Base-by-base conservation (phyloP, 2,329 filamentous ascomycete species). In the Fusarium avenaceum region DNA sequence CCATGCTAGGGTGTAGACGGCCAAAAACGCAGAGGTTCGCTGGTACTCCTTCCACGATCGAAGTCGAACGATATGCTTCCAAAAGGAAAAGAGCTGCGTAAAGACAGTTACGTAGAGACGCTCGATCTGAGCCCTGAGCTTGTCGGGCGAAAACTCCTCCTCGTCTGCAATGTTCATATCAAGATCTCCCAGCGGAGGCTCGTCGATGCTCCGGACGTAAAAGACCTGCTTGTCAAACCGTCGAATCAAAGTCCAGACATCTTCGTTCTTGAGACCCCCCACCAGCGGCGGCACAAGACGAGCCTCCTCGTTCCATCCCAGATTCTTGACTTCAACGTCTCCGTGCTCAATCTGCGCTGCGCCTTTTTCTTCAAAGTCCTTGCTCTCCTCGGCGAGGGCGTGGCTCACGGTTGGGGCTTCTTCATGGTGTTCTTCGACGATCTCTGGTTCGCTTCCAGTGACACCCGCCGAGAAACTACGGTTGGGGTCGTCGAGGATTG, bases 101-200 rank as follows among this genome's bases (percentile, higher is more conserved):
- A 91, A 82, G 1, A 96, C 87, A 0, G 90, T 92, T 85, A 93
- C 94, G 76, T 96, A 96, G 13, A 96, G 81, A 15, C 93, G 85
- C 78, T 96, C 93, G 6, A 96, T 76, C 53, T 91, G 93, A 4
- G 90, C 87, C 13, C 93, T 86, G 44, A 96, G 81, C 79, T 96
- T 96, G 74, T 96, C 92, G 0, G 93, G 92, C 0, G 91, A 92
- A 76, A 96, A 96, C 58, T 94, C 91, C 69, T 96, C 92, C 54
- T 95, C 90, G 39, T 94, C 90, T 6, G 92, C 90, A 57, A 93
- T 90, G 70, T 94, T 93, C 60, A 96, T 84, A 76, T 96, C 93
- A 38, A 97, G 81, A 15, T 89, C 87, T 7, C 90, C 91, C 2
- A 91, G 85, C 1, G 79, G 79, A 0, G 73, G 60, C 38, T 79